Percentiles rank a stretch among this genome's conserved stretches.
Evolutionary conservation across 371 early-diverging fungal species (phyloP).

Genomic region (Actinomortierella wolfii): DNA sequence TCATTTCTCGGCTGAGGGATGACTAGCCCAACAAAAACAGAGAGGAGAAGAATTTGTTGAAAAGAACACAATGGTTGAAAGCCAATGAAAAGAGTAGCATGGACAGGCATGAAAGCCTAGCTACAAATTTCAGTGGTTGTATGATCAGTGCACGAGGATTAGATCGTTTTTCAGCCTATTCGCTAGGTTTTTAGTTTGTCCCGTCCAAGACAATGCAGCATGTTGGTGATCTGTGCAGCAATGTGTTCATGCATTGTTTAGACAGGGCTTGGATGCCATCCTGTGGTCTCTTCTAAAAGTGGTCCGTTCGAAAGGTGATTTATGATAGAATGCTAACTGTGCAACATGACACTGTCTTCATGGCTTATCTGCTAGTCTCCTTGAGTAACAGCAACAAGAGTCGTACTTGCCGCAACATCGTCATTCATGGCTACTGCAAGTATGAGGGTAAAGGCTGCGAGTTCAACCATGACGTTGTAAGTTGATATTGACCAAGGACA

Average conservation of each 20-base stretch:
- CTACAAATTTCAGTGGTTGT: too few species aligned
- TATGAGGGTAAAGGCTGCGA: constrained; percentile 85
- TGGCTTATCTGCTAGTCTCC: constrained; percentile 17
- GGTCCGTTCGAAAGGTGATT: too few species aligned
- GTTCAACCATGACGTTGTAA: constrained; percentile 79
- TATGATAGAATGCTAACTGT: constrained; percentile 1
- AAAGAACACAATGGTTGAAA: too few species aligned
- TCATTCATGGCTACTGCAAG: constrained; percentile 88
- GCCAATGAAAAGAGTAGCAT: too few species aligned
- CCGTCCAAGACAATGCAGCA: background rate
- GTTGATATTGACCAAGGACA: constrained; percentile 11
- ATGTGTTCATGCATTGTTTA: background rate
- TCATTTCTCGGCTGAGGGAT: background rate
- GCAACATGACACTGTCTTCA: constrained; percentile 1
- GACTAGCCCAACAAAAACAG: too few species aligned
- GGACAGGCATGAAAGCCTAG: too few species aligned
- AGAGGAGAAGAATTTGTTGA: too few species aligned
- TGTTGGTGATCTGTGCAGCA: background rate
- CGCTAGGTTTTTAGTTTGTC: too few species aligned
- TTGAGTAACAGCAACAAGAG: constrained; percentile 50
- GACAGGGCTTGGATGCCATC: too few species aligned
- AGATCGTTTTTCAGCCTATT: too few species aligned
- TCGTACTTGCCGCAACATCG: constrained; percentile 78
- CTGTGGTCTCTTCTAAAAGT: too few species aligned
- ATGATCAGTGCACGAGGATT: too few species aligned